phyloP scores from a whole-genome alignment of 257 asterid genomes.

The Voacanga thouarsii region DNA sequence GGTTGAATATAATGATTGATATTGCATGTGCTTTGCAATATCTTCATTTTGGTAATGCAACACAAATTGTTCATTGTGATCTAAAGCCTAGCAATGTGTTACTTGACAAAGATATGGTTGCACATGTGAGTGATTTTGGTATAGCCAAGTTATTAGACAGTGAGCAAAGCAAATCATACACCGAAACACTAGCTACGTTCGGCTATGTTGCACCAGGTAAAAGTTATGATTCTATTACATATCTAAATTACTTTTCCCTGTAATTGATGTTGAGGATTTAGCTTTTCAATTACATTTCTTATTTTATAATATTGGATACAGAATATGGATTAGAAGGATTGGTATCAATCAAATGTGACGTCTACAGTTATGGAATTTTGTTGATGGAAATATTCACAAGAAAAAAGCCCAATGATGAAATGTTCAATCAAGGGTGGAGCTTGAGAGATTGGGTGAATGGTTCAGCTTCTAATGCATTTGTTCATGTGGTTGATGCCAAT shows the following conservation, averaged over 20 bases:
- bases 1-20: not conserved
- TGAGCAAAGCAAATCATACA: no score
- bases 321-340: not conserved
- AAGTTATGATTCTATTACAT: no score
- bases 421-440: not conserved
- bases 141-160: no score
- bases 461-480: constrained; percentile 5
- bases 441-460: constrained; percentile 3
- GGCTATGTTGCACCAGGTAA: constrained; percentile 14
- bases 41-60: not conserved
- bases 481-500: constrained; percentile 12
- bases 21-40: constrained; percentile 8
- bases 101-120: no score
- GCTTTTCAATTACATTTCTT: no score
- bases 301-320: not conserved
- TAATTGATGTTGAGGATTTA: no score
- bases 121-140: no score
- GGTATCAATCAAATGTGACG: constrained; percentile 8
- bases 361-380: constrained; percentile 18
- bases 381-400: constrained; percentile 15
- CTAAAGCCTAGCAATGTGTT: not conserved
- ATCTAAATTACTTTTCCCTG: no score
- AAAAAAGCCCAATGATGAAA: constrained; percentile 13
- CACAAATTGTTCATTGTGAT: constrained; percentile 3
- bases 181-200: no score